Evolutionary conservation across 1,284 basidiomycete species (phyloP), one percentile per base, ranked within the genome.

Genomic region (Laetiporus sulphureus): DNA sequence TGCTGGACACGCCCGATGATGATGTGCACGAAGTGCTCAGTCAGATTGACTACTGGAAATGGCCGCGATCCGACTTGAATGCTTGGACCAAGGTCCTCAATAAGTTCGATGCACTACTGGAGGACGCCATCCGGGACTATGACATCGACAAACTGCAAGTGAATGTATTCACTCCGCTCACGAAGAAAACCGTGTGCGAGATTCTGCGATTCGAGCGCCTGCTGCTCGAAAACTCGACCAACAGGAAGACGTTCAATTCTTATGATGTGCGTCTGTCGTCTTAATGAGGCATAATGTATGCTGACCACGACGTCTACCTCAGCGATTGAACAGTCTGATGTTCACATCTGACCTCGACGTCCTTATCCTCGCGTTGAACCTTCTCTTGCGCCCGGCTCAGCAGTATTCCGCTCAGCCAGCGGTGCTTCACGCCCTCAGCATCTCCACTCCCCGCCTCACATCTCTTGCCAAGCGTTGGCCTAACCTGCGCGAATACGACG

Each of bases 211-310:
- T 99, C 54, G 82, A 92, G 63, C 77, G 90, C 41, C 68, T 99
- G 34, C 69, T 99, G 39, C 71, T 99, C 57, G 96, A 99, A 68
- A 98, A 98, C 63, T 96, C 94, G 45, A 99, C 95, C 36, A 99
- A 96, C 61, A 76, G 96, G 58, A 99, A 98, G 72, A 87, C 94
- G 46, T 99, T 90, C 67, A 84, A 81, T 47, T 97, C 93, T 3
- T 99, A 97, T 63, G 96, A 99, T 63, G 94, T 96, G 65, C 66
- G 91, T 67, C 18, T 25, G 24, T 38, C 49, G 42, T 36, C 29
- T 6, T 41, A 13, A 32, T 33, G 36, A 13, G 40, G 42, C 34
- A 41, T 53, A 31, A 32, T 53, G 30, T 19, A 6, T 46, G 31
- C 58, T 45, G 41, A 45, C 36, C 30, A 42, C 32, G 46, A 35